Percentiles rank a stretch among this genome's conserved stretches.
These are phyloP conservation scores for Guillardia theta DNA, from an alignment of 78 protist species.

Conservation along the genomic window DNA sequence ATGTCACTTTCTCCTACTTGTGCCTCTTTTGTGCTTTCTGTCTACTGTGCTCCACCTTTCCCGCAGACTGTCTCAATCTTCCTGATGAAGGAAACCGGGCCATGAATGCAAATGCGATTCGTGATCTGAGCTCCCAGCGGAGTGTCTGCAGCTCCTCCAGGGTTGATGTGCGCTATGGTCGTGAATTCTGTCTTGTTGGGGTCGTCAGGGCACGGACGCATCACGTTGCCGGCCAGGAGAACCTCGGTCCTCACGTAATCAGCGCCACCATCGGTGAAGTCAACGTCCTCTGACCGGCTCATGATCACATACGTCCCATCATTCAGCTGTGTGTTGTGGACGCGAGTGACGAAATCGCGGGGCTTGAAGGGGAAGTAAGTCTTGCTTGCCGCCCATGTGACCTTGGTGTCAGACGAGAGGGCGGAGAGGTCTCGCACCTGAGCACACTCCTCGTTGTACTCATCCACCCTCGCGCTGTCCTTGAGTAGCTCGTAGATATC, in stretches of 20 bases:
- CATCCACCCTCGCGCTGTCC: not conserved
- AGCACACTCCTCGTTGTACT: not conserved
- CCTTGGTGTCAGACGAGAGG: not conserved
- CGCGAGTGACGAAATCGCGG: slow-evolving; percentile 23
- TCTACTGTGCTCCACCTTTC: too few species aligned
- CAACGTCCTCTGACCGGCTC: not conserved
- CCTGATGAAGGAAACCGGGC: not conserved
- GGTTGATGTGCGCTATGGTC: not conserved
- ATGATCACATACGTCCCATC: not conserved
- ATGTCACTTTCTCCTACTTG: too few species aligned
- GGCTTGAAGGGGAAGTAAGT: slow-evolving; percentile 27
- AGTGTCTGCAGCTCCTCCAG: not conserved
- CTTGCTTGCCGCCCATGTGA: not conserved
- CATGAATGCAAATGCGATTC: not conserved
- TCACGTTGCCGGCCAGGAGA: not conserved
- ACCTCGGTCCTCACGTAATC: not conserved
- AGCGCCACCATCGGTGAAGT: not conserved
- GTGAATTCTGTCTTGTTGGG: not conserved
- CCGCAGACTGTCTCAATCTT: not conserved
- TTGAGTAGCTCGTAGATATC: not conserved
- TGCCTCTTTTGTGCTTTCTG: too few species aligned
- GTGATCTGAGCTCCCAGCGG: not conserved
- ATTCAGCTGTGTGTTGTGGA: not conserved
- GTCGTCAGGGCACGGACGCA: not conserved
- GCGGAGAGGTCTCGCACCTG: not conserved